Evolutionary conservation across 2,329 filamentous ascomycete species (phyloP).

Genomic region (Fusarium hainanense): DNA sequence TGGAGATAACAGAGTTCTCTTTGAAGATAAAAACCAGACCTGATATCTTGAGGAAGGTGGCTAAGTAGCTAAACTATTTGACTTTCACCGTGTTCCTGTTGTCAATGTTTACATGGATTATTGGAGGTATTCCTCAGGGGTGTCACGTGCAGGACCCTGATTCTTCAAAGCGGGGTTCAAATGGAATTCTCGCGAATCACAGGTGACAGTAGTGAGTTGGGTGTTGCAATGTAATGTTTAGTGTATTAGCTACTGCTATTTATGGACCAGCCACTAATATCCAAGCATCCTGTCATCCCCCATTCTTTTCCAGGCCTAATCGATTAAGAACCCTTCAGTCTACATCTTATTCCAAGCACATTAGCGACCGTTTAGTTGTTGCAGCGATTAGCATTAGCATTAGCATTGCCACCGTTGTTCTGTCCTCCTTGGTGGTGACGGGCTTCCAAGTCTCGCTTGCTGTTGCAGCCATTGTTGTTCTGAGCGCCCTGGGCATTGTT

Average conservation of each 20-base stretch:
- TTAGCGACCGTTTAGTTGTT: slow-evolving; percentile 3
- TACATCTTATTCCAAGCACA: neutral
- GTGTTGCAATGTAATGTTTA: neutral
- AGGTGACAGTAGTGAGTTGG: neutral
- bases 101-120: too few species aligned
- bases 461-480: slow-evolving; percentile 5
- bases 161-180: neutral
- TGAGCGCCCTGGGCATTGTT: neutral
- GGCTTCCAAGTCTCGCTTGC: slow-evolving; percentile 7
- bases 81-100: rapidly evolving
- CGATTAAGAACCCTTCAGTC: neutral
- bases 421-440: slow-evolving; percentile 14
- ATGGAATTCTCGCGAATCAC: neutral
- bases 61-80: too few species aligned
- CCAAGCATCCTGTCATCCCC: neutral
- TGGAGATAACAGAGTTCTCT: neutral
- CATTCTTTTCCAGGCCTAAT: too few species aligned
- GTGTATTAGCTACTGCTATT: neutral
- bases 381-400: slow-evolving; percentile 2
- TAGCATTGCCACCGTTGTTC: slow-evolving; percentile 2
- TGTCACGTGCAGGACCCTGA: slow-evolving; percentile 24
- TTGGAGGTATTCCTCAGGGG: neutral
- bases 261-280: slow-evolving; percentile 6
- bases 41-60: rapidly evolving
- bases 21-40: neutral